These are phyloP conservation scores for Trichoderma hamatum DNA, from an alignment of 2,329 filamentous ascomycete species.

Conservation along the genomic window DNA sequence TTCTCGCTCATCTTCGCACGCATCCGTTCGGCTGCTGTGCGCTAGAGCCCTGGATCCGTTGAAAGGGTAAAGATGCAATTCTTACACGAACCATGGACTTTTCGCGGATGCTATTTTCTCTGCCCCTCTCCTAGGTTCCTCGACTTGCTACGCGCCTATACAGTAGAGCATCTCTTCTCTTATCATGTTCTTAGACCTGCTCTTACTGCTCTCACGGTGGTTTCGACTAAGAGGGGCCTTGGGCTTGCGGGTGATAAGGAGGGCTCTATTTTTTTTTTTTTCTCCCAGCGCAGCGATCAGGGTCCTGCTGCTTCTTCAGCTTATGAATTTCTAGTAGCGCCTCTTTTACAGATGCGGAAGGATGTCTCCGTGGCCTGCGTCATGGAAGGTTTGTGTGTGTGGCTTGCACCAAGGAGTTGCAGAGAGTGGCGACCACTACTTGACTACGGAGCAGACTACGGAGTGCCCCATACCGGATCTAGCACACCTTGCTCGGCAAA, in stretches of 20 bases:
- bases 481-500: background rate
- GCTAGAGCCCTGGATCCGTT: slow-evolving; percentile 16
- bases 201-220: background rate
- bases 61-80: slow-evolving; percentile 34
- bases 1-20: background rate
- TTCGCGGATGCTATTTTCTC: slow-evolving; percentile 29
- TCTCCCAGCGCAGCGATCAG: background rate
- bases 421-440: background rate
- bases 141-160: slow-evolving; percentile 14
- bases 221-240: background rate
- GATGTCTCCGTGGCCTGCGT: slow-evolving; percentile 6
- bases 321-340: background rate
- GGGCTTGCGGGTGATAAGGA: background rate
- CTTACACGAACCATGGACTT: slow-evolving; percentile 34
- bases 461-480: background rate
- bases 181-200: background rate
- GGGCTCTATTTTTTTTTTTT: background rate
- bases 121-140: slow-evolving; percentile 25
- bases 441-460: slow-evolving; percentile 5
- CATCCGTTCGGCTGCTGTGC: slow-evolving; percentile 13
- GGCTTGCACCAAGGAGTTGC: background rate
- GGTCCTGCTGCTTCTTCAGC: background rate
- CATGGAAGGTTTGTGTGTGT: background rate
- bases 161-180: background rate
- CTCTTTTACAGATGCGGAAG: slow-evolving; percentile 9